These are phyloP conservation scores for Solidago caesia DNA, from an alignment of 129 eudicot species.

Conservation along the genomic window DNA sequence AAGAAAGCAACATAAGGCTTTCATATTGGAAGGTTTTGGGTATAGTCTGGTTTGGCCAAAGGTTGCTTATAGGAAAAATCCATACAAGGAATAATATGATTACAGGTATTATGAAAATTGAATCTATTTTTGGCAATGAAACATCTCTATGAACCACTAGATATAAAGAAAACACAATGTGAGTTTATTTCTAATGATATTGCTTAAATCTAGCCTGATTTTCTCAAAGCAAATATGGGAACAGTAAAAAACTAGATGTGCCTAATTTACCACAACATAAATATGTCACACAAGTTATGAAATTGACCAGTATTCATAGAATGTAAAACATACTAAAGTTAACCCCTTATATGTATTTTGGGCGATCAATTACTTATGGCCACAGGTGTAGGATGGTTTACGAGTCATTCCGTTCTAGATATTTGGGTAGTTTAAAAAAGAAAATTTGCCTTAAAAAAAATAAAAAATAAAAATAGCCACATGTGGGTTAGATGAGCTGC, in stretches of 20 bases:
- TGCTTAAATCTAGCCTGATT: constrained; percentile 25
- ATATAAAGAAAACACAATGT: constrained; percentile 7
- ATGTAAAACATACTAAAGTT: not conserved
- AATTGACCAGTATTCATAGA: not conserved
- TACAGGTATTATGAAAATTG: constrained; percentile 20
- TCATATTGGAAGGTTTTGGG: constrained; percentile 42
- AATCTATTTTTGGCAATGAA: constrained; percentile 29
- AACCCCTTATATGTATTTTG: no score
- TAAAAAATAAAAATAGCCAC: no score
- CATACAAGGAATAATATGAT: constrained; percentile 21
- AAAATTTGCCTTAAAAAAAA: no score
- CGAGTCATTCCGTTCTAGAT: no score
- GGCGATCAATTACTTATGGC: no score
- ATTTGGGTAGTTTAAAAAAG: no score
- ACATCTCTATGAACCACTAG: constrained; percentile 19
- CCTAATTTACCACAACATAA: not conserved
- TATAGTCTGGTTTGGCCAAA: constrained; percentile 26
- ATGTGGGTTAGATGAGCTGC: no score
- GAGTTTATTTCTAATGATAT: constrained; percentile 15
- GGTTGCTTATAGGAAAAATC: constrained; percentile 20
- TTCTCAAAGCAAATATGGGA: not conserved
- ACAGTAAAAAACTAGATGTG: not conserved
- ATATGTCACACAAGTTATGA: not conserved
- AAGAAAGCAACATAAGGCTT: constrained; percentile 42
- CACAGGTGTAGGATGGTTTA: no score